Conservation (phyloP, 2,329 filamentous ascomycete species). For the Hymenoscyphus occultus region DNA sequence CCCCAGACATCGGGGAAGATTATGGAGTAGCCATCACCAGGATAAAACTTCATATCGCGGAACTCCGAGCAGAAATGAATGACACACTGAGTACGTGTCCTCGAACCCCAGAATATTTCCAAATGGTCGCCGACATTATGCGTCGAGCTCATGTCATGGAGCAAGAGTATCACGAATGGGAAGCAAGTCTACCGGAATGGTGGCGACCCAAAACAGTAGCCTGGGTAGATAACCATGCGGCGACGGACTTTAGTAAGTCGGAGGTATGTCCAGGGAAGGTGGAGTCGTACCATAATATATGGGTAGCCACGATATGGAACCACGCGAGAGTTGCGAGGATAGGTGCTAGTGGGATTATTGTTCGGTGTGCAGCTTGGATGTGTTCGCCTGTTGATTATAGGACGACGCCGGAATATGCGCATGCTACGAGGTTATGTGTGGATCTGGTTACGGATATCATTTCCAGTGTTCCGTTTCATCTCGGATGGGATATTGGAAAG, state of each 20-base stretch:
- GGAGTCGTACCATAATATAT: slow-evolving; percentile 58
- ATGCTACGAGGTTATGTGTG: slow-evolving; percentile 48
- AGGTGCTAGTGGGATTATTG: slow-evolving; percentile 52
- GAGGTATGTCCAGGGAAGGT: slow-evolving; percentile 60
- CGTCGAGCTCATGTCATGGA: slow-evolving; percentile 52
- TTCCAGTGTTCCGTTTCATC: slow-evolving; percentile 58
- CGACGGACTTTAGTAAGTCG: slow-evolving; percentile 50
- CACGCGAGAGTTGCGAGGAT: slow-evolving; percentile 52
- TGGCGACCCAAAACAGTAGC: slow-evolving; percentile 53
- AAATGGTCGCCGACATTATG: slow-evolving; percentile 51
- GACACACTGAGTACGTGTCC: slow-evolving; percentile 46
- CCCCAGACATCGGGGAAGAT: slow-evolving; percentile 49
- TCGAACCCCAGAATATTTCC: slow-evolving; percentile 49
- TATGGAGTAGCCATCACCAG: slow-evolving; percentile 43
- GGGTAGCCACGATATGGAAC: slow-evolving; percentile 58
- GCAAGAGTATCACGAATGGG: slow-evolving; percentile 51
- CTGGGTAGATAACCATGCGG: slow-evolving; percentile 54
- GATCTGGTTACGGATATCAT: slow-evolving; percentile 58
- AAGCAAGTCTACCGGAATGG: slow-evolving; percentile 46
- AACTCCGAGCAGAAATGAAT: slow-evolving; percentile 54
- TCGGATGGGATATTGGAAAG: slow-evolving; percentile 55
- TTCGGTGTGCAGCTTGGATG: slow-evolving; percentile 60
- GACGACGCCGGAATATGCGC: slow-evolving; percentile 60
- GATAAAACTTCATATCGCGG: slow-evolving; percentile 52
- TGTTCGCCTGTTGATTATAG: slow-evolving; percentile 59